Evolutionary conservation across 805 yeast species (phyloP), one percentile per base, ranked within the genome.

Genomic region (Saturnispora quitensis): DNA sequence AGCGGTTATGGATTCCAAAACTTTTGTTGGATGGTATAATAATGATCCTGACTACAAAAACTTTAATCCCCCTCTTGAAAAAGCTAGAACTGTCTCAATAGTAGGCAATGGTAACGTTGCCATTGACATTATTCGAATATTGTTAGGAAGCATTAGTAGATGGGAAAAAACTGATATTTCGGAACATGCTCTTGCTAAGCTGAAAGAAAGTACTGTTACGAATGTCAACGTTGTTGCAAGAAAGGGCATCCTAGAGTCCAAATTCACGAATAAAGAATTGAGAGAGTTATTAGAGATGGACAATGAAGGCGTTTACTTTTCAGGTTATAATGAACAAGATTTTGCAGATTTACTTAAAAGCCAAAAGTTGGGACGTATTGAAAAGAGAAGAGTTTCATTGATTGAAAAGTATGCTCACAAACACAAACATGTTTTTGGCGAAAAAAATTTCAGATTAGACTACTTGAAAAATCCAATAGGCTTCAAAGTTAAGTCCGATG

Each of bases 51-150:
- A 77, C 36, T 71, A 71, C 45, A 69, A 70, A 43, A 60, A 68
- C 22, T 63, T 73, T 15, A 67, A 73, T 20, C 85, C 88, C 5
- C 81, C 81, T n/a, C 72, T 91, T 59, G 73, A 74, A 2, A 68
- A 75, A 31, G 82, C 82, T 3, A 75, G 77, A 54, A 72, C 75
- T 38, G 96, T 89, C 1, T 79, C 85, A 0, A 83, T 93, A 33
- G 77, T 93, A n/a, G 99, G 99, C 6, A 91, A 90, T 66, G 99
- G 99, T 45, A 93, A 93, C 63, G 99, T 93, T 17, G 96, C 98
- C 0, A 69, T 93, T 54, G 99, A 93, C 64, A 80, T 93, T 4
- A 89, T 96, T 1, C 72, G 99, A 50, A 73, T 93, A 1, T 69
- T 93, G 34, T 66, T 90, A 51, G 81, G 83, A 4, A 78, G 84